These are phyloP conservation scores for Beta lomatogona DNA, from an alignment of 179 eudicot species.

Conservation along the genomic window DNA sequence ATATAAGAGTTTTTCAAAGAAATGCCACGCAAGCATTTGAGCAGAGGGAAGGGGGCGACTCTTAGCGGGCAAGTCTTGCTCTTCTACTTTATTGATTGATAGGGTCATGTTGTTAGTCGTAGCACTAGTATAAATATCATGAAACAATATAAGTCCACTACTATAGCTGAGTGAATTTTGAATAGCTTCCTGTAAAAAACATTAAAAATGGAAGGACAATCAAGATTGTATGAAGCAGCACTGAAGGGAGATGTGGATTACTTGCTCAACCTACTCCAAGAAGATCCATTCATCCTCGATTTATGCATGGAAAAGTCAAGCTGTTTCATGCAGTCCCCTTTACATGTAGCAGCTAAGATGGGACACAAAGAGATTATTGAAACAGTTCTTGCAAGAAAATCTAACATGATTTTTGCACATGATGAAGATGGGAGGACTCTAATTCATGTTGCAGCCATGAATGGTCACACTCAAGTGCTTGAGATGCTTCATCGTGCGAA, in stretches of 20 bases:
- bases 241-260: background rate
- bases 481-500: background rate
- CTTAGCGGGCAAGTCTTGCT: too few species aligned
- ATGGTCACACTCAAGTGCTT: background rate
- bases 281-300: background rate
- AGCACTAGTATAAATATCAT: too few species aligned
- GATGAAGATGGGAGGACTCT: background rate
- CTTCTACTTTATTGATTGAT: too few species aligned
- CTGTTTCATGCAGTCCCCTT: background rate
- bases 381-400: background rate
- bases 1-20: too few species aligned
- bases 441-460: background rate
- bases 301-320: background rate
- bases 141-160: too few species aligned
- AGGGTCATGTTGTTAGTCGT: too few species aligned
- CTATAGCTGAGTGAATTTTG: too few species aligned
- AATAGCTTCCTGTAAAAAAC: too few species aligned
- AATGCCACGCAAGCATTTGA: too few species aligned
- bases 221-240: background rate
- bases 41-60: too few species aligned
- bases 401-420: background rate
- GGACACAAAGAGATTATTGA: background rate
- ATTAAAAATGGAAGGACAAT: too few species aligned
- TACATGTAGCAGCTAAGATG: background rate
- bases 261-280: background rate